Conservation (phyloP, 2,329 filamentous ascomycete species). For the Cadophora sp. region DNA sequence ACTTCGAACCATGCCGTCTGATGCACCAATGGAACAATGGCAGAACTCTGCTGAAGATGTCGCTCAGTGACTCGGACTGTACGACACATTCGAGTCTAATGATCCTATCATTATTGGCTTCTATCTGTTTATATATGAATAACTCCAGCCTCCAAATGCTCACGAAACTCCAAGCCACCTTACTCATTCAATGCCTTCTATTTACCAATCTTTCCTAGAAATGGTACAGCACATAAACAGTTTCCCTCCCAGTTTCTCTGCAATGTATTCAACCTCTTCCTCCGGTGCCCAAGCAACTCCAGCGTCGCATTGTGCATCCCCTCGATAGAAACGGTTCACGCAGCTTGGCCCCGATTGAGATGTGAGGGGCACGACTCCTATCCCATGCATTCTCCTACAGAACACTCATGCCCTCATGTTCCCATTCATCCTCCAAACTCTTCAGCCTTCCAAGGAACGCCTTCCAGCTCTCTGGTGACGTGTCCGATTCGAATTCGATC, state of each 20-base stretch:
- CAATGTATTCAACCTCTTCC: slow-evolving; percentile 2
- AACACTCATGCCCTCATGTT: slow-evolving; percentile 27
- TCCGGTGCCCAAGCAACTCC: neutral
- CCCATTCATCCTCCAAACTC: slow-evolving; percentile 37
- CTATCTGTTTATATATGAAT: slow-evolving; percentile 27
- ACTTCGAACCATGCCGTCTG: neutral
- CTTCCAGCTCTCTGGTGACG: slow-evolving; percentile 30
- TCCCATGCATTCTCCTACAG: slow-evolving; percentile 24
- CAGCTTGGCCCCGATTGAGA: slow-evolving; percentile 9
- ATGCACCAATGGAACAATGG: slow-evolving; percentile 18
- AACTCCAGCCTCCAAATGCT: slow-evolving; percentile 23
- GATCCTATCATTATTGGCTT: slow-evolving; percentile 4
- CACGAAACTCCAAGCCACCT: slow-evolving; percentile 23
- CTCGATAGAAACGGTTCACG: slow-evolving; percentile 3
- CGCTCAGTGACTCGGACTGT: slow-evolving; percentile 1
- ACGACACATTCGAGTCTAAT: slow-evolving; percentile 14
- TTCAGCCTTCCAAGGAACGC: slow-evolving; percentile 34
- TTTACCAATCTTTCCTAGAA: slow-evolving; percentile 16
- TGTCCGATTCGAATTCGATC: slow-evolving; percentile 37
- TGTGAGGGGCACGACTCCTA: slow-evolving; percentile 2
- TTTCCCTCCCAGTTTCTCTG: slow-evolving; percentile 15
- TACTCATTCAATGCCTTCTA: slow-evolving; percentile 20
- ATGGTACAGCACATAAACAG: slow-evolving; percentile 8
- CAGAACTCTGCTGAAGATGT: neutral
- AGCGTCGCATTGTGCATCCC: slow-evolving; percentile 13